Conservation (phyloP, 352 stramenopile genomes). For the Pythium aphanidermatum region DNA sequence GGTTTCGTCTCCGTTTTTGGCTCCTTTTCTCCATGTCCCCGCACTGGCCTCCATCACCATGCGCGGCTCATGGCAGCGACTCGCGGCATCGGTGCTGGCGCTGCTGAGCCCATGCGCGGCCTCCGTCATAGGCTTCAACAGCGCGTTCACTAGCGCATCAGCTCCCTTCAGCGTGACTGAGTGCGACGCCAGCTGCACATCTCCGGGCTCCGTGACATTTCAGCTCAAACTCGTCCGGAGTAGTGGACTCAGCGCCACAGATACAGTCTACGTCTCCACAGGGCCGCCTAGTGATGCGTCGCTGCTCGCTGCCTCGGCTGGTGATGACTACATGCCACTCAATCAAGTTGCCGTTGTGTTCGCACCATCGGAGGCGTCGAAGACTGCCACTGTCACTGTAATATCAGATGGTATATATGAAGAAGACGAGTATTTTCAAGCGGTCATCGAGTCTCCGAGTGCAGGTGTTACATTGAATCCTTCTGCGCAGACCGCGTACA, state of each 20-base stretch:
- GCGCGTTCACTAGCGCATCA: constrained; percentile 19
- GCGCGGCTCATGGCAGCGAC: too few relatives aligned
- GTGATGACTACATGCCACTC: constrained; percentile 30
- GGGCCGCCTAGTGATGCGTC: constrained; percentile 4
- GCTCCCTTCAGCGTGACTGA: constrained; percentile 25
- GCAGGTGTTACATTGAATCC: constrained; percentile 14
- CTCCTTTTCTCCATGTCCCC: too few relatives aligned
- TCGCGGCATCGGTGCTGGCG: constrained; percentile 1
- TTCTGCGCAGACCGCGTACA: constrained; percentile 21
- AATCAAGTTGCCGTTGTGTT: constrained; percentile 24
- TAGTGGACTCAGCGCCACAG: constrained; percentile 17
- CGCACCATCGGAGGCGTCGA: constrained; percentile 16
- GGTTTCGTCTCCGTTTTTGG: too few relatives aligned
- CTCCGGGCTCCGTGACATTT: constrained; percentile 25
- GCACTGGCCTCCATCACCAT: too few relatives aligned
- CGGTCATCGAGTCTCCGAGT: constrained; percentile 21
- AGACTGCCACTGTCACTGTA: constrained; percentile 28
- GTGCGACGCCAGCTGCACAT: constrained; percentile 32
- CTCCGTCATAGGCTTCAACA: constrained; percentile 29
- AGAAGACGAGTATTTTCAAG: constrained; percentile 39
- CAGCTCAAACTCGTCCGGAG: constrained; percentile 28
- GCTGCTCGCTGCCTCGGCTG: constrained; percentile 14
- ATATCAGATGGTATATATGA: constrained; percentile 45
- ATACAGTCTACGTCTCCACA: constrained; percentile 36
- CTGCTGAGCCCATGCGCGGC: not conserved